These are phyloP conservation scores for Phyllosticta capitalensis DNA, from an alignment of 2,329 filamentous ascomycete genomes.

Conservation along the genomic window DNA sequence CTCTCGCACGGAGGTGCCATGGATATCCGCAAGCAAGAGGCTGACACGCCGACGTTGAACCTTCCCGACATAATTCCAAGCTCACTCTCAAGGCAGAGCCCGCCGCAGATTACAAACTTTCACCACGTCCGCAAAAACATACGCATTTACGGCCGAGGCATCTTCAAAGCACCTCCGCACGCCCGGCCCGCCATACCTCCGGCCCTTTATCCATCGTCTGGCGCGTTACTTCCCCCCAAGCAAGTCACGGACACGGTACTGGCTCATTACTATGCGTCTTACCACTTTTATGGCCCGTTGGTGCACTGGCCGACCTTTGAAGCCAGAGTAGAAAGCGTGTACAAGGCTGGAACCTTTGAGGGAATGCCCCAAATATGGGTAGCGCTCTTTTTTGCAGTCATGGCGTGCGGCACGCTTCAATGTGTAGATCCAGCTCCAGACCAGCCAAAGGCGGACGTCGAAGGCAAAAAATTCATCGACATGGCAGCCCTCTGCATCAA, in stretches of 20 bases:
- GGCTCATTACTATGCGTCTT: conserved; percentile 62
- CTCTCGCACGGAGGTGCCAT: conserved; percentile 41
- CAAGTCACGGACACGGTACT: conserved; percentile 62
- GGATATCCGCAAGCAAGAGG: conserved; percentile 29
- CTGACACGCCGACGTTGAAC: conserved; percentile 21
- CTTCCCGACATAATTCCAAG: conserved; percentile 31
- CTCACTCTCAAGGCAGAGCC: conserved; percentile 38
- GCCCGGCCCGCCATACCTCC: conserved; percentile 49
- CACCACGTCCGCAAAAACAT: conserved; percentile 64
- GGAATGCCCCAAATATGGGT: conserved; percentile 61
- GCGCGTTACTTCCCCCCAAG: conserved; percentile 58
- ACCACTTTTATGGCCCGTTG: conserved; percentile 75
- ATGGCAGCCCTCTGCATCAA: conserved; percentile 61
- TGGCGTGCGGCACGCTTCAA: conserved; percentile 76
- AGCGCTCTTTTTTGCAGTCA: conserved; percentile 70
- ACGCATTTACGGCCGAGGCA: conserved; percentile 61
- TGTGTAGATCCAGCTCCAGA: conserved; percentile 47
- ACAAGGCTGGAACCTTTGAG: conserved; percentile 53
- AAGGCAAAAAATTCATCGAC: conserved; percentile 60
- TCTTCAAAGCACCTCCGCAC: conserved; percentile 68
- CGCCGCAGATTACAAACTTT: conserved; percentile 55
- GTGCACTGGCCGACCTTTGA: conserved; percentile 82
- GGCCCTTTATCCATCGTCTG: conserved; percentile 32
- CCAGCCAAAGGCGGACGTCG: conserved; percentile 44
- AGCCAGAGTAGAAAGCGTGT: conserved; percentile 65